phyloP scores from a whole-genome alignment of 495 filamentous ascomycete species.

The Aspergillus avenaceus region DNA sequence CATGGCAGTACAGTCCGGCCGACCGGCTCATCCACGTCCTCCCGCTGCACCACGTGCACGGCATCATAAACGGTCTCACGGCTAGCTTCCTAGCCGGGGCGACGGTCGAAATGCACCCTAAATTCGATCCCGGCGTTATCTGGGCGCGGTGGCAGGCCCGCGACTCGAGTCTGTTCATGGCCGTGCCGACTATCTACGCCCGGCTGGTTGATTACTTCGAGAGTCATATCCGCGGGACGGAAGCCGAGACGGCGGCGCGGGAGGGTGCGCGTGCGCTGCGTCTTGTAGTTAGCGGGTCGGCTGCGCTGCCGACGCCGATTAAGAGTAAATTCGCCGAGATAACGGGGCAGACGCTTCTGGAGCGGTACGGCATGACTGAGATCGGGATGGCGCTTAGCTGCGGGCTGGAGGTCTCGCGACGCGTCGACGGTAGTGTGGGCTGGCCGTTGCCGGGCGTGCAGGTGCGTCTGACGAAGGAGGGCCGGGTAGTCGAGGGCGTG shows the following conservation, averaged over 20 bases:
- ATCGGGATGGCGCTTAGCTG: conserved; percentile 46
- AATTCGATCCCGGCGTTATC: conserved; percentile 42
- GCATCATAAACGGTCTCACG: conserved; percentile 39
- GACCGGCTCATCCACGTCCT: conserved; percentile 44
- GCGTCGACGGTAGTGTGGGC: conserved; percentile 44
- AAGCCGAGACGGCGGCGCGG: conserved; percentile 26
- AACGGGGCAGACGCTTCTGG: conserved; percentile 37
- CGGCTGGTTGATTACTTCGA: conserved; percentile 45
- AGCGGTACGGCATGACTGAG: conserved; percentile 47
- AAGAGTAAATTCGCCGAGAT: conserved; percentile 40
- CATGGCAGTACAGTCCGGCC: conserved; percentile 30
- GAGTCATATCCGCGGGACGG: conserved; percentile 35
- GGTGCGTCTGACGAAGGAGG: conserved; percentile 38
- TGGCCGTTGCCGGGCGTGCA: conserved; percentile 42
- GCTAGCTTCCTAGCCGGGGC: conserved; percentile 36
- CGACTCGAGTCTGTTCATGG: conserved; percentile 43
- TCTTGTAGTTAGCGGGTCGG: conserved; percentile 39
- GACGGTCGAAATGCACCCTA: conserved; percentile 42
- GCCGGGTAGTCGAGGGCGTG: conserved; percentile 22
- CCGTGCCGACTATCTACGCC: conserved; percentile 45
- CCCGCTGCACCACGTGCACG: conserved; percentile 42
- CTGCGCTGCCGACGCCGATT: conserved; percentile 40
- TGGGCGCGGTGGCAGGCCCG: conserved; percentile 39
- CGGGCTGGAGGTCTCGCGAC: conserved; percentile 30
- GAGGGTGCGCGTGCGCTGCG: conserved; percentile 32